Conservation (phyloP, 2,329 filamentous ascomycete genomes). For the Ceratocystis variospora region DNA sequence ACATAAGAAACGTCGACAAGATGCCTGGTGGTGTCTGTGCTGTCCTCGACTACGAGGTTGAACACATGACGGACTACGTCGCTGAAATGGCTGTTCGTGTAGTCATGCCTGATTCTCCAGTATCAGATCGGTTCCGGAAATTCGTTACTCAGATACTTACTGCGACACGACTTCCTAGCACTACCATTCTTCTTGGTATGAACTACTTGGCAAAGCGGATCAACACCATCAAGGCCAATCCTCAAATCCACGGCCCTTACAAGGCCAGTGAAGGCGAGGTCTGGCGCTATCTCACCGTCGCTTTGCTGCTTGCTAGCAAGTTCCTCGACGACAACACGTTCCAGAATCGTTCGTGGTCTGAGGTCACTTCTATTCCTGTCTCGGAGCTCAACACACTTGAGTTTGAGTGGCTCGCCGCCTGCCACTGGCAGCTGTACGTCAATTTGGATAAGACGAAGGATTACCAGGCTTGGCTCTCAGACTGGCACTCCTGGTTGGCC, state of each 20-base stretch:
- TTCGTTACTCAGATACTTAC: conserved; percentile 85
- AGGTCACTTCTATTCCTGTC: conserved; percentile 81
- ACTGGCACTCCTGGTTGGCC: conserved; percentile 44
- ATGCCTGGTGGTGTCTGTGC: conserved; percentile 77
- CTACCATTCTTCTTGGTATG: conserved; percentile 79
- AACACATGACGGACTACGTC: conserved; percentile 90
- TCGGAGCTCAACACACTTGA: conserved; percentile 74
- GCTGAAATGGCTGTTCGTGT: conserved; percentile 65
- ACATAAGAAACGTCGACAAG: conserved; percentile 27
- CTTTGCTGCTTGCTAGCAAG: conserved; percentile 79
- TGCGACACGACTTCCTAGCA: conserved; percentile 77
- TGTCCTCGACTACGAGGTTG: conserved; percentile 92
- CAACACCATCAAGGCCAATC: conserved; percentile 48
- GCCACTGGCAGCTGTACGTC: conserved; percentile 75
- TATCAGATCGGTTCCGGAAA: conserved; percentile 69
- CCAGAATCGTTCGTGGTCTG: conserved; percentile 92
- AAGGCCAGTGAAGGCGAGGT: conserved; percentile 55
- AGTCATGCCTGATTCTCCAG: conserved; percentile 37
- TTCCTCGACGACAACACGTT: conserved; percentile 96
- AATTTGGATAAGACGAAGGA: conserved; percentile 66
- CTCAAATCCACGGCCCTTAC: conserved; percentile 35
- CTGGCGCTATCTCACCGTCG: conserved; percentile 76
- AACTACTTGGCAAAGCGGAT: conserved; percentile 78
- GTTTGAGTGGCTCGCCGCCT: conserved; percentile 72
- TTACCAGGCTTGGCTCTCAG: conserved; percentile 48